Evolutionary conservation across 352 stramenopile genomes (phyloP).

Genomic region (Plasmopara viticola): DNA sequence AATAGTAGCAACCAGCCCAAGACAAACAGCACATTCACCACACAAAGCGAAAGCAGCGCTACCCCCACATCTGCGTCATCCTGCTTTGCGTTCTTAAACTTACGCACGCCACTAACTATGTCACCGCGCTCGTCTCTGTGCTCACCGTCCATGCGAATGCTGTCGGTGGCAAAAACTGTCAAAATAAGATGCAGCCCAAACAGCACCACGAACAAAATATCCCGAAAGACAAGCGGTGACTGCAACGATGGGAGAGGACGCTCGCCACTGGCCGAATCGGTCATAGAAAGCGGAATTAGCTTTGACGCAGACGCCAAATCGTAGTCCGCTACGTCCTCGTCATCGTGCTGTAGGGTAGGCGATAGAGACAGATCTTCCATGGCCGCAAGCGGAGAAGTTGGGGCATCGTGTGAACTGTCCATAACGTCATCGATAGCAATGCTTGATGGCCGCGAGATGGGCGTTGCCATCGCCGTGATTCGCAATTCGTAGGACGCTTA

Average conservation of each 20-base stretch:
- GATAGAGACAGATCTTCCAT: slow-evolving; percentile 63
- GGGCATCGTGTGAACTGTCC: slow-evolving; percentile 14
- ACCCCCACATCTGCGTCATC: slow-evolving; percentile 42
- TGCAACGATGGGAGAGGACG: slow-evolving; percentile 62
- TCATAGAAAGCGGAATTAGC: slow-evolving; percentile 67
- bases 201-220: slow-evolving; percentile 42
- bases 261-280: slow-evolving; percentile 44
- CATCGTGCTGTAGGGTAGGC: slow-evolving; percentile 17
- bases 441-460: slow-evolving; percentile 24
- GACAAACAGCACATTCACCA: slow-evolving; percentile 66
- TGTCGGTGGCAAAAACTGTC: slow-evolving; percentile 36
- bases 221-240: slow-evolving; percentile 49
- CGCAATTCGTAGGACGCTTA: not conserved
- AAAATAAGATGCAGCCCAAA: slow-evolving; percentile 53
- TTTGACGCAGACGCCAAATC: slow-evolving; percentile 31
- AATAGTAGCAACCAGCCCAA: slow-evolving; percentile 71
- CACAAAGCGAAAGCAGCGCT: slow-evolving; percentile 53
- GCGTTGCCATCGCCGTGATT: slow-evolving; percentile 15
- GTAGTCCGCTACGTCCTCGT: slow-evolving; percentile 21
- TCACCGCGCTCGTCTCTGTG: slow-evolving; percentile 19
- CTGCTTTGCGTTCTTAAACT: slow-evolving; percentile 4
- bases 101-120: slow-evolving; percentile 20
- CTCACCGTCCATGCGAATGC: slow-evolving; percentile 35
- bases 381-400: slow-evolving; percentile 20
- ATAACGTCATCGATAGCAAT: slow-evolving; percentile 36